Base-by-base conservation (phyloP, 768 basidiomycete genomes). In the Pisolithus marmoratus region DNA sequence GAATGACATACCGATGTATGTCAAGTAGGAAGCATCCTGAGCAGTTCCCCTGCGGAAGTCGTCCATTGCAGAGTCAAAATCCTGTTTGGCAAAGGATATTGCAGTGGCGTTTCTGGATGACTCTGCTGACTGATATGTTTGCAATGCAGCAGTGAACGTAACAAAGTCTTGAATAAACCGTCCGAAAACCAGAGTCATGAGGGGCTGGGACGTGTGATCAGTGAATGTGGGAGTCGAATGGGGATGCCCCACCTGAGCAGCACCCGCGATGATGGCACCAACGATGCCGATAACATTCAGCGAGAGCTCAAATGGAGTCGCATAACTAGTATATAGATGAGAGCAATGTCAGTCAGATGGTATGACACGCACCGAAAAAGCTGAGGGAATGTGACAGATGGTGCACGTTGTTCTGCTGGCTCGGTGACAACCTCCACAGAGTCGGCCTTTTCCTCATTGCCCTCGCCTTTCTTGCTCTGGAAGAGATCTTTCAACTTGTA, bases 101-200 rank as follows among this genome's bases (percentile, higher is more conserved):
- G 67, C 70, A 9, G 63, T 24, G 50, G 71, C 51, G 47, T 70
- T 56, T 2, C 68, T 67, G 5, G 38, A 43, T 20, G 19, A 34
- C 14, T 42, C 9, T 6, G 40, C 48, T 2, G 29, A 11, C 5
- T 17, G 12, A 20, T 58, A 37, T 9, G 64, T 40, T 1, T 64
- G 58, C 2, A 60, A 8, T 1, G 54, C 51, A 0, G 26, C 52
- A 4, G 72, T 69, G 60, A 91, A 91, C 6, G 57, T 49, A 60
- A 91, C 85, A 68, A 91, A 92, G 36, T 76, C 69, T 58, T 89
- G 78, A 0, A 85, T 85, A 46, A 94, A 80, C 46, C 81, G 81
- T 41, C 92, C 93, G 65, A 96, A 95, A 36, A 96, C 76, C 49
- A 96, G 70, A 55, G 82, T 82, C 86, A 90, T 87, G 38, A 88